Evolutionary conservation across 371 early-diverging fungal species (phyloP), one percentile per base, ranked within the genome.

Genomic region (Apophysomyces trapeziformis): DNA sequence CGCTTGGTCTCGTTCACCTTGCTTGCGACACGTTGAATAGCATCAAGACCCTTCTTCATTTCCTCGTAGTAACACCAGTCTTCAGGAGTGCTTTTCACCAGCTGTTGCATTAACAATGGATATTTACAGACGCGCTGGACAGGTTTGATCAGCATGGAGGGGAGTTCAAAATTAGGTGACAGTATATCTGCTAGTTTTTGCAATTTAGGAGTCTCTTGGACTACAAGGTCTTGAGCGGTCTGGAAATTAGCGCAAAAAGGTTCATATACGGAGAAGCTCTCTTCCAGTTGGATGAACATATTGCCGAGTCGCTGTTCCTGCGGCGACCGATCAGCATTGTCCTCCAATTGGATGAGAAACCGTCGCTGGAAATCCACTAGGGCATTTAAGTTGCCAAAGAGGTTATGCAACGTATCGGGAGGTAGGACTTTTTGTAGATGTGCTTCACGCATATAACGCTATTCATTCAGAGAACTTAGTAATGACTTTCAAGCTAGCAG

Each of bases 41-140:
- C 85, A 2, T 83, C 85, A 38, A 90, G 75, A 6, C 96, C 98
- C 4, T 82, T 79, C 32, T 88, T 79, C 63, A 96, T 84, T 70
- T 96, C 96, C 14, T 85, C 74, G 62, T 64, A 54, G 83, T 88
- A 85, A 1, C 86, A 87, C 67, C 90, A 89, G 37, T 85, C 80
- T 11, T 84, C 77, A 7, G 90, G 80, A 18, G 91, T 89, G 58
- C 84, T 74, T 75, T 94, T 93, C 66, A 94, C 76, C 56, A 97
- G 83, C 67, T 95, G 94, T 61, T 91, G 87, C 66, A 99, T 76
- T 56, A 96, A 83, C 14, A 96, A 77, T 38, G 96, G 95, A 73
- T 98, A 99, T 78, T 94, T 96, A 85, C 97, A 96, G 39, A 98
- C 89, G 54, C 99, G 87, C 76, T 99, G 98, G 4, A 98, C 91